Percentiles rank a stretch among this genome's conserved stretches.
These are phyloP conservation scores for Rubia yunnanensis DNA, from an alignment of 257 asterid genomes.

Conservation along the genomic window DNA sequence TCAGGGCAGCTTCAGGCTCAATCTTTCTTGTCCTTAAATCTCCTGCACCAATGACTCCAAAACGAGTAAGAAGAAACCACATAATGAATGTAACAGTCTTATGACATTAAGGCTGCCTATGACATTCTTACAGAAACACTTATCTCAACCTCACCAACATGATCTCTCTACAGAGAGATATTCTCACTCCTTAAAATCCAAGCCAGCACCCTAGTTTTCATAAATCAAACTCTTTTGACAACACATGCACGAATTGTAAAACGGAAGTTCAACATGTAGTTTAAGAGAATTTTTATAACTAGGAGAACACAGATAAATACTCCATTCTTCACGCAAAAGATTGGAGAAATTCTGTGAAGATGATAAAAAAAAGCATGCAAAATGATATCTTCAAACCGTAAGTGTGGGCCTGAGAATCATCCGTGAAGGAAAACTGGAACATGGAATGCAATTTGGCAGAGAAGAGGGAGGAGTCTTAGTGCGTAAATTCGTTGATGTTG, in stretches of 20 bases:
- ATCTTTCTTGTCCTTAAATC: conserved; percentile 91
- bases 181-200: conserved; percentile 46
- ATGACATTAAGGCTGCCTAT: conserved; percentile 28
- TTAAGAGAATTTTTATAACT: neutral
- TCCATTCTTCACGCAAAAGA: no score
- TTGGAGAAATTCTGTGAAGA: no score
- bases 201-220: conserved; percentile 39
- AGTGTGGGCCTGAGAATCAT: no score
- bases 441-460: no score
- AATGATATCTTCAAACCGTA: no score
- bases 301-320: no score
- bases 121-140: conserved; percentile 28
- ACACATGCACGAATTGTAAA: neutral
- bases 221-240: conserved; percentile 32
- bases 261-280: neutral
- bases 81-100: conserved; percentile 7
- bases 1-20: conserved; percentile 99
- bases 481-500: no score
- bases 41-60: conserved; percentile 72
- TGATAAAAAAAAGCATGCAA: no score
- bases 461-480: no score
- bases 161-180: conserved; percentile 21
- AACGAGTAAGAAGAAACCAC: conserved; percentile 40
- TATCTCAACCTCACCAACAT: conserved; percentile 37
- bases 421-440: no score